Evolutionary conservation across 1,284 basidiomycete species (phyloP), one percentile per base, ranked within the genome.

Genomic region (Melampsora americana): DNA sequence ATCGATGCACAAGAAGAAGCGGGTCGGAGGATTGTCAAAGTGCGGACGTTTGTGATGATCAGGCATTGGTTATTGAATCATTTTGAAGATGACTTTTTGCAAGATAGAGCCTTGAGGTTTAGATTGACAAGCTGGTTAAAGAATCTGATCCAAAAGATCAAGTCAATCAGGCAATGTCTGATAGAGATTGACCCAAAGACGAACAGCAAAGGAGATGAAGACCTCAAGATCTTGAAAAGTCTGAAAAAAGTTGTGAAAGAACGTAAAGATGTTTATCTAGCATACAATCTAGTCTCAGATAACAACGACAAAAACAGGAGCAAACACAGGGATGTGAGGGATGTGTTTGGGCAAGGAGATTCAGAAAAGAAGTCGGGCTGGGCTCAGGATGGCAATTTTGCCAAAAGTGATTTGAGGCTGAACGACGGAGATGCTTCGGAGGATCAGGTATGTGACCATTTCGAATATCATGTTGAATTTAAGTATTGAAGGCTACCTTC

Each of bases 41-140:
- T 93, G 14, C 85, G 92, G 80, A 93, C 92, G 20, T 93, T 92
- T 82, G 90, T 92, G 35, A 91, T 91, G 9, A 88, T 93, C 69
- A 86, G 91, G 65, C 92, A 91, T 81, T 93, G 92, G 92, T 82
- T 93, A 46, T 84, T 91, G 79, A 92, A 91, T 12, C 93, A 93
- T 82, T 94, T 93, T 83, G 86, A 86, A 71, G 89, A 91, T 79
- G 92, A 94, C 82, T 94, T 93, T 81, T 83, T 92, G 77, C 88
- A 89, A n/a, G 89, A 92, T 82, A 87, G 87, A 70, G 90, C 90
- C 79, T 83, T 94, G 80, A 86, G 92, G 79, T 80, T 88, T 46
- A 82, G 89, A 50, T 85, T 93, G 72, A 87, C 90, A 18, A 85
- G 86, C 70, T 93, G 91, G 91, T 81, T 94, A 72, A 94, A 94